Evolutionary conservation across 2,329 filamentous ascomycete species (phyloP), one percentile per base, ranked within the genome.

Genomic region (Stachybotrys chlorohalonatus): DNA sequence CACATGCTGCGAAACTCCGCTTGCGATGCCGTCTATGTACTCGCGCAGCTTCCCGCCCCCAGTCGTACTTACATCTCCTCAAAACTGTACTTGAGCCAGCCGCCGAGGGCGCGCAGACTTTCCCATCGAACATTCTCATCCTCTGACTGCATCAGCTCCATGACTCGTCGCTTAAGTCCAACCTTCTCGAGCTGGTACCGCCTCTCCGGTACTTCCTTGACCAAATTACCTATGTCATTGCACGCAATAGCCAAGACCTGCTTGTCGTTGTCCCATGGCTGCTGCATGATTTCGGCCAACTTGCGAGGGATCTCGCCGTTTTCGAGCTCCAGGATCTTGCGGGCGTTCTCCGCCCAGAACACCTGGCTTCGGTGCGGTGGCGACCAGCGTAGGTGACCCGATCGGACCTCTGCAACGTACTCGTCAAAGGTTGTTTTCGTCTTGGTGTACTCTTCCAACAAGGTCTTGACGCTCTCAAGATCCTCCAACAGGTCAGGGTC

Each of bases 101-200:
- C 79, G 17, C 81, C 81, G 47, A 96, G 83, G 15, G 92, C 91
- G 64, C 87, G 84, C 73, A 96, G 74, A 71, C 89, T 94, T 77
- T 96, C 92, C 90, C 91, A 96, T 66, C 92, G 80, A 50, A 96
- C 90, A 56, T 84, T 86, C 75, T 96, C 91, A 64, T 96, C 90
- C 56, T 84, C 80, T 66, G 95, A 90, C 64, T 84, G 85, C 92
- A 96, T 96, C 65, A 96, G 77, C 73, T 91, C 89, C 91, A 96
- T 95, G 57, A 96, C 86, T 61, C 90, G 81, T 16, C 82, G 83
- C 81, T 96, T 96, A 59, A 96, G 72, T 0, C 90, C 90, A 48
- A 91, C 71, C 73, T 86, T 91, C 75, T 96, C 92, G 62, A 96
- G 78, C 68, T 87, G 82, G 56, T 79, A 76, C 65, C 92, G 79